Conservation (phyloP, 495 filamentous ascomycete genomes). For the Lasiosphaeria miniovina region DNA sequence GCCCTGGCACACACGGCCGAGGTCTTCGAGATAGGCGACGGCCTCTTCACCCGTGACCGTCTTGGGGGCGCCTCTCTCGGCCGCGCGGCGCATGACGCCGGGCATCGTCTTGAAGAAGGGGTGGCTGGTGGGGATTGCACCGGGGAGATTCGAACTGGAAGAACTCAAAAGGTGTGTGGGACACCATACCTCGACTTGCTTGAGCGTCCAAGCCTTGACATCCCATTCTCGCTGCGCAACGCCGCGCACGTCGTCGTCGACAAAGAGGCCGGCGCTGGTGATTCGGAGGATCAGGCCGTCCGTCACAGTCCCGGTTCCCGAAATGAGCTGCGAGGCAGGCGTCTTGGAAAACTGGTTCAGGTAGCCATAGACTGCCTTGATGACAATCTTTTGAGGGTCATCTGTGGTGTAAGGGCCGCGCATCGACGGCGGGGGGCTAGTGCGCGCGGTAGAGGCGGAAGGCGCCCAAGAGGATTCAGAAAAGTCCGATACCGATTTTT, state of each 20-base stretch:
- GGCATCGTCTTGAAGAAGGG: conserved; percentile 38
- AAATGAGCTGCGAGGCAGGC: conserved; percentile 76
- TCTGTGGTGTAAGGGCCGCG: conserved; percentile 74
- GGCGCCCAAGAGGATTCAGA: conserved; percentile 84
- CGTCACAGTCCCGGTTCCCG: conserved; percentile 70
- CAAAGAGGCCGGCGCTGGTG: conserved; percentile 87
- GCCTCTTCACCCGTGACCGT: conserved; percentile 58
- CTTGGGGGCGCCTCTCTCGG: conserved; percentile 46
- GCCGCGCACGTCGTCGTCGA: conserved; percentile 88
- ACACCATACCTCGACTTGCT: conserved; percentile 86
- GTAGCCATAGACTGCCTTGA: conserved; percentile 87
- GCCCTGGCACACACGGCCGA: conserved; percentile 61
- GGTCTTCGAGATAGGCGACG: conserved; percentile 54
- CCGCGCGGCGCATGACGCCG: conserved; percentile 34
- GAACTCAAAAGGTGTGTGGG: conserved; percentile 47
- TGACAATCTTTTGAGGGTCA: conserved; percentile 91
- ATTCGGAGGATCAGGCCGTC: conserved; percentile 84
- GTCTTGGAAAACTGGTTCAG: conserved; percentile 78
- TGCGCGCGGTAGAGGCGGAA: conserved; percentile 77
- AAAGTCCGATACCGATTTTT: conserved; percentile 60
- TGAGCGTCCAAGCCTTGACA: conserved; percentile 95
- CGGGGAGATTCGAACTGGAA: conserved; percentile 33
- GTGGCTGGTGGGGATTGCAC: conserved; percentile 37
- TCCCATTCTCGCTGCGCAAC: conserved; percentile 95
- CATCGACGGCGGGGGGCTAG: conserved; percentile 76